phyloP scores from a whole-genome alignment of 768 basidiomycete genomes.

The Phanerodontia chrysosporium region DNA sequence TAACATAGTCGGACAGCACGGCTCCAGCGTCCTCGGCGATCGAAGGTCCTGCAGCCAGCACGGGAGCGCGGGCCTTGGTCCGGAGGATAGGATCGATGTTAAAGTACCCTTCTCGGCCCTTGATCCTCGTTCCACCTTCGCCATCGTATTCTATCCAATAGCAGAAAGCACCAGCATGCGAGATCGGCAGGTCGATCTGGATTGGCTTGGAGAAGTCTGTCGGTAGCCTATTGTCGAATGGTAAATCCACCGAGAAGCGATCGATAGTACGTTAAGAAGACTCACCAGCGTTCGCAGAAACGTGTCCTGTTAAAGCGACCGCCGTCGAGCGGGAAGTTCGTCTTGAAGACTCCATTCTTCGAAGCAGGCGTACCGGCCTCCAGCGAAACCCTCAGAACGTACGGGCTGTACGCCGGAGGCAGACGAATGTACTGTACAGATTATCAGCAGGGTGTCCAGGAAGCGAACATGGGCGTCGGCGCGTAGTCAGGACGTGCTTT shows the following conservation, averaged over 20 bases:
- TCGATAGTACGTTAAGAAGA: conserved; percentile 6
- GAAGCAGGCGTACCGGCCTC: conserved; percentile 91
- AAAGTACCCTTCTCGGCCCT: conserved; percentile 90
- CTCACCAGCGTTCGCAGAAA: conserved; percentile 75
- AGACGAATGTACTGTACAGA: conserved; percentile 83
- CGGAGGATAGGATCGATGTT: conserved; percentile 91
- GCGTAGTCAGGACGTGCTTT: neutral
- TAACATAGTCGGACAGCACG: conserved; percentile 47
- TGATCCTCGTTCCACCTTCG: conserved; percentile 55
- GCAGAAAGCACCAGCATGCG: conserved; percentile 92
- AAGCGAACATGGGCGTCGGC: neutral
- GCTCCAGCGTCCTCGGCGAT: conserved; percentile 48
- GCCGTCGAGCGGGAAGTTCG: conserved; percentile 95
- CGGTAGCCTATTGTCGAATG: conserved; percentile 58
- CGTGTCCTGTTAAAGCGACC: conserved; percentile 74
- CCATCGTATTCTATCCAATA: conserved; percentile 93
- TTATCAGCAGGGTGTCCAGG: neutral
- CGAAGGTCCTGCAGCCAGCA: conserved; percentile 56
- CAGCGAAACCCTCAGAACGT: conserved; percentile 86
- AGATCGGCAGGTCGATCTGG: conserved; percentile 92
- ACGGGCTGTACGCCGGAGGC: conserved; percentile 85
- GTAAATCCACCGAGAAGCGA: neutral
- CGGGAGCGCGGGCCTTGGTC: conserved; percentile 65
- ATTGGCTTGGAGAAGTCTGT: conserved; percentile 87
- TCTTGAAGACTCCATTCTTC: conserved; percentile 88